Percentiles rank a stretch among this genome's conserved stretches.
These are phyloP conservation scores for Phialophora expanda DNA, from an alignment of 2,329 filamentous ascomycete genomes.

Conservation along the genomic window DNA sequence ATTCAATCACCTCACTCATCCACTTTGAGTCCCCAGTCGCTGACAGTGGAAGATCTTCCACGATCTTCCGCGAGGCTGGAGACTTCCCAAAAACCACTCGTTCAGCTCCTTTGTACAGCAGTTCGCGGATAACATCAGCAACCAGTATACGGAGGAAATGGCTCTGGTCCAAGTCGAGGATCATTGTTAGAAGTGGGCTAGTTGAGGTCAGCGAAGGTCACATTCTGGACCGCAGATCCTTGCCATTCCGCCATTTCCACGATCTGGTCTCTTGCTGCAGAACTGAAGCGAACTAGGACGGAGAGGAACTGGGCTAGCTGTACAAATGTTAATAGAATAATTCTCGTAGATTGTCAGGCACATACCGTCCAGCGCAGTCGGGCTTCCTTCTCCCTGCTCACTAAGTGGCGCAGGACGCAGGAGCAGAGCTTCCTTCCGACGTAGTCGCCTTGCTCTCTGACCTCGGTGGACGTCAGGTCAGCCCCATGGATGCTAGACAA, in stretches of 20 bases:
- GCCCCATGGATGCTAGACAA: constrained; percentile 12
- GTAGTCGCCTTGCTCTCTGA: constrained; percentile 17
- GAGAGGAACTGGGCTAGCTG: constrained; percentile 28
- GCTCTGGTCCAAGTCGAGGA: constrained; percentile 19
- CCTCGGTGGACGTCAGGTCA: constrained; percentile 3
- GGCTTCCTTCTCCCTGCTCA: constrained; percentile 18
- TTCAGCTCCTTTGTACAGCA: constrained; percentile 21
- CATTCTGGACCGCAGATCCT: background rate
- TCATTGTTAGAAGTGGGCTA: constrained; percentile 14
- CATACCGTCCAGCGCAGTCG: constrained; percentile 24
- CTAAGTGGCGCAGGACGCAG: constrained; percentile 22
- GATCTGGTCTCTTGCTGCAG: constrained; percentile 4
- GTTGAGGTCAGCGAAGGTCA: constrained; percentile 13
- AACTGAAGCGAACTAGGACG: constrained; percentile 16
- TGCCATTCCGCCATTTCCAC: constrained; percentile 20
- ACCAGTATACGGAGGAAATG: constrained; percentile 32
- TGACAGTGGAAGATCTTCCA: constrained; percentile 19
- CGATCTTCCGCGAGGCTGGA: background rate
- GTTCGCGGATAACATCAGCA: constrained; percentile 34
- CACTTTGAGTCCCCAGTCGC: constrained; percentile 18
- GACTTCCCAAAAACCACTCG: constrained; percentile 16
- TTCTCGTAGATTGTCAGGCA: background rate
- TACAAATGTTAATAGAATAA: constrained; percentile 2
- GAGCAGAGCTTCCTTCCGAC: constrained; percentile 20
- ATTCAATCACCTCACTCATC: constrained; percentile 27